Evolutionary conservation across 345 rosid species (phyloP), one percentile per base, ranked within the genome.

Genomic region (sweet orange (Citrus sinensis)): DNA sequence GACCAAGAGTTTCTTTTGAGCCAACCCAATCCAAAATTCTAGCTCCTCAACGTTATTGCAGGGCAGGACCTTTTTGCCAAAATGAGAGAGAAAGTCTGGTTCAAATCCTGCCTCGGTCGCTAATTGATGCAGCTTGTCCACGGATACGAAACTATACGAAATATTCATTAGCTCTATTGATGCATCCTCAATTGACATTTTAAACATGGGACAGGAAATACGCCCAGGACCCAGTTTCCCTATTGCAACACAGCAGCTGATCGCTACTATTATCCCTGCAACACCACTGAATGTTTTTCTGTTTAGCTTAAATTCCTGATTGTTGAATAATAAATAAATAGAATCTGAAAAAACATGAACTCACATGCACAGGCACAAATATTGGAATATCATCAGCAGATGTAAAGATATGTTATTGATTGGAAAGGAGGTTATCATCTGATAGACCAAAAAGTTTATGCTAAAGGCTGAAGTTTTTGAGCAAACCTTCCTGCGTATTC

Each of bases 401-500:
- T 67, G 56, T 10, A 39, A 77, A 5, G n/a, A 59, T 54, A 46
- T 4, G 32, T 55, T 65, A 65, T 54, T 51, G 40, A 72, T 10
- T 34, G 29, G 51, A 75, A 29, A 42, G 54, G 17, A 9, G 22
- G 16, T 46, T 63, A 77, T 55, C 69, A 79, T 75, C 63, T 49
- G 51, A 37, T 30, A 49, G 19, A 42, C 51, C 49, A 42, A 54
- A 70, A 22, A 4, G 8, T 65, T 64, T 49, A 56, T 59, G 70
- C 60, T 62, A 42, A 78, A 80, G 71, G 69, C 70, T 69, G 54
- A 75, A 61, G 17, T 62, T 35, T 39, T 56, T 35, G n/a, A 82
- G 74, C 90, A 76, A 72, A 91, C 95, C 95, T 91, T 85, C 93
- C 95, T 25, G 93, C 95, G 61, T 90, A 90, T 78, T 91, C 93